A percentile compares a stretch with the other conserved stretches of the same genome.
Conservation (phyloP, 192 early-diverging fungal species). For the Thoreauomyces humboldtii region DNA sequence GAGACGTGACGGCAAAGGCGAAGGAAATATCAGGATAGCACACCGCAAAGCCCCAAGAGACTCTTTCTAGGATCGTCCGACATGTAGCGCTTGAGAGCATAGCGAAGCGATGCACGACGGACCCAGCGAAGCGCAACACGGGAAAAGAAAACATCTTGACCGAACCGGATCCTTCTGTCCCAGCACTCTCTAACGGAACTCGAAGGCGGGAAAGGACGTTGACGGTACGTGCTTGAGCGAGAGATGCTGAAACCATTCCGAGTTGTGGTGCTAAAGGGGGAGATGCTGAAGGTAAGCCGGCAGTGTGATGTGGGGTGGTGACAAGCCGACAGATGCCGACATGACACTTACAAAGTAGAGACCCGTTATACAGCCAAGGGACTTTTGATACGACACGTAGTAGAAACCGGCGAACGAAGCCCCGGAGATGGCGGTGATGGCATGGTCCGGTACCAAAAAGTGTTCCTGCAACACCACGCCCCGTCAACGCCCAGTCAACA, state of each 20-base stretch:
- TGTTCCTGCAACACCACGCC: too few relatives aligned
- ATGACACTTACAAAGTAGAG: slow-evolving; percentile 56
- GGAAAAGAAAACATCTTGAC: too few relatives aligned
- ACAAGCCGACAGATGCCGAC: neutral
- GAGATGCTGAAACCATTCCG: slow-evolving; percentile 54
- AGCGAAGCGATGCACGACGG: too few relatives aligned
- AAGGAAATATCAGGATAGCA: too few relatives aligned
- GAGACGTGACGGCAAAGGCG: too few relatives aligned
- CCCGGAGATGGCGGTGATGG: slow-evolving; percentile 68
- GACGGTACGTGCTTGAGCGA: slow-evolving; percentile 35
- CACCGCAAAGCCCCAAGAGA: too few relatives aligned
- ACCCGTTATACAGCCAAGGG: slow-evolving; percentile 59
- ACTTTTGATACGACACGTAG: slow-evolving; percentile 72
- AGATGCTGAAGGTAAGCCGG: neutral
- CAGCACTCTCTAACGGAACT: slow-evolving; percentile 20
- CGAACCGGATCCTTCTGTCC: too few relatives aligned
- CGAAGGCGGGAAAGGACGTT: slow-evolving; percentile 18
- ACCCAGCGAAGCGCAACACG: too few relatives aligned
- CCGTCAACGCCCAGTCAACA: too few relatives aligned
- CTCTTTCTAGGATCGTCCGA: too few relatives aligned
- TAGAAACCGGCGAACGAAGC: slow-evolving; percentile 91
- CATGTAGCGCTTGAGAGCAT: too few relatives aligned
- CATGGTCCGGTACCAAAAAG: slow-evolving; percentile 87
- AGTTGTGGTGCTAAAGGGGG: slow-evolving; percentile 37
- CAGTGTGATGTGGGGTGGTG: neutral